Evolutionary conservation across 2,329 filamentous ascomycete genomes (phyloP), one percentile per base, ranked within the genome.

Genomic region (Dothistroma pini): DNA sequence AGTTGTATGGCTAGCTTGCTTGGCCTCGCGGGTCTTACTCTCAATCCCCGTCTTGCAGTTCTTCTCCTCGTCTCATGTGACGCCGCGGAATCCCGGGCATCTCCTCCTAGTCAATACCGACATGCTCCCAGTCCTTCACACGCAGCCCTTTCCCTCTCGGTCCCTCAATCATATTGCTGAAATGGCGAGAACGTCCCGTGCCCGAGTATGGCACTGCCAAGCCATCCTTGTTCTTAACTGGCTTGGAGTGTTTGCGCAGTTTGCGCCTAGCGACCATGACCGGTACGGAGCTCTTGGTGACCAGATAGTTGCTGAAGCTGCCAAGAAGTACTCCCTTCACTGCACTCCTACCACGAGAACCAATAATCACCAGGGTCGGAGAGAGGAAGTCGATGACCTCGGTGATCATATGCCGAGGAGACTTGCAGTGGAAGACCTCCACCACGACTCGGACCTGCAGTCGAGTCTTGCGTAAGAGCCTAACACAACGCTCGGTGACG

Each of bases 341-440:
- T 49, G 92, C 91, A 75, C 91, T 96, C 66, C 93, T 86, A 32
- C 95, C 95, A 69, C 95, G 84, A 64, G 92, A 96, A 54, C 95
- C 95, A 61, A 97, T 85, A 67, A 99, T 91, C 21, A 97, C 93
- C 62, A 99, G 80, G 1, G 93, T 97, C 4, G 95, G 95, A 66
- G 89, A 90, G 56, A 97, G 84, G 65, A 91, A 85, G 75, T 99
- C 95, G 75, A 99, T 97, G 68, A 97, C 92, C 79, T 97, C 95
- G 0, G 92, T 96, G 66, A 99, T 92, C 79, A 97, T 84, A 75
- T 97, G 93, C 75, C 95, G 93, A 4, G 95, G 92, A 71, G 90
- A 97, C 82, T 97, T 97, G 87, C 95, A 97, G 77, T 97, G 95
- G 67, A 99, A 89, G 31, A 97, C 93, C 77, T 99, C 95, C 35